phyloP scores from a whole-genome alignment of 768 basidiomycete genomes.

The Naganishia kalamii region DNA sequence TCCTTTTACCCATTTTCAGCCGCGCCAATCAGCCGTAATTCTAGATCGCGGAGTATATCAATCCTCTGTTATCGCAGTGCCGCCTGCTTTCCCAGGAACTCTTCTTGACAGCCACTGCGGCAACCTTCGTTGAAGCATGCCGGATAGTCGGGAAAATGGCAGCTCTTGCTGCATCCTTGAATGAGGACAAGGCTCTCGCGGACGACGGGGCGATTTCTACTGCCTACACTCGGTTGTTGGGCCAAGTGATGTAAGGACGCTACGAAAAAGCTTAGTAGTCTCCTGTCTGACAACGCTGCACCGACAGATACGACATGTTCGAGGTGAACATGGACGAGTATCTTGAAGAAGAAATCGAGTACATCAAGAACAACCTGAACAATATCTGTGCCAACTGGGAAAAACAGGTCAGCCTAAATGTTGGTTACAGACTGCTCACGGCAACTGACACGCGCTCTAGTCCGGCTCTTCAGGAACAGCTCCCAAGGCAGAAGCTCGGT shows the following conservation, averaged over 20 bases:
- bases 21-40: background rate
- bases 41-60: slow-evolving; percentile 81
- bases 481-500: background rate
- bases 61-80: slow-evolving; percentile 66
- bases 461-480: background rate
- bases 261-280: too few relatives aligned
- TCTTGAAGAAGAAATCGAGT: slow-evolving; percentile 85
- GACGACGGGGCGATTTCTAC: background rate
- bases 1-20: background rate
- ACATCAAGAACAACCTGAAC: slow-evolving; percentile 66
- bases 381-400: slow-evolving; percentile 76
- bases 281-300: background rate
- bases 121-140: slow-evolving; percentile 82
- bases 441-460: background rate
- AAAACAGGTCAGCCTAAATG: slow-evolving; percentile 53
- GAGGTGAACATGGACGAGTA: slow-evolving; percentile 97
- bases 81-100: slow-evolving; percentile 60
- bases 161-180: background rate
- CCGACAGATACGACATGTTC: slow-evolving; percentile 78
- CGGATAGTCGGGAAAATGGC: slow-evolving; percentile 62
- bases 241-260: background rate
- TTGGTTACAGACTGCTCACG: background rate
- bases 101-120: slow-evolving; percentile 82
- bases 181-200: too few relatives aligned
- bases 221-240: background rate